A percentile compares a stretch with the other conserved stretches of the same genome.
Conservation (phyloP, 345 rosid genomes). For the Citropsis articulata region DNA sequence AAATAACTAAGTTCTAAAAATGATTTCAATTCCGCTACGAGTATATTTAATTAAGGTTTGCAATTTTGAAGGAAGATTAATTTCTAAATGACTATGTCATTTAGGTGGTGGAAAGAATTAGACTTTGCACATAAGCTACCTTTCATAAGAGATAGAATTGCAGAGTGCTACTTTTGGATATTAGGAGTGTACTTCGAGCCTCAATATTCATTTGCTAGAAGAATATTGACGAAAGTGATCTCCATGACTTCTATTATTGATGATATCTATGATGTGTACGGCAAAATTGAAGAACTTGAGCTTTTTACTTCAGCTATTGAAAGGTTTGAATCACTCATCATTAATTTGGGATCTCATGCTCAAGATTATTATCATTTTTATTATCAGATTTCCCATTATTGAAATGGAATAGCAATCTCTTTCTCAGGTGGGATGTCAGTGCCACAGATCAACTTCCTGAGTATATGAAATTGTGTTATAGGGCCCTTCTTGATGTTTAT, state of each 20-base stretch:
- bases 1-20: background rate
- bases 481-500: conserved; percentile 27
- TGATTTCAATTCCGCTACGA: background rate
- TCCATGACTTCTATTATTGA: too few relatives aligned
- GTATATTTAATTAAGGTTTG: too few relatives aligned
- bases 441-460: conserved; percentile 2
- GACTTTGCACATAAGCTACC: conserved; percentile 24
- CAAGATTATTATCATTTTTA: conserved; percentile 3
- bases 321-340: conserved; percentile 11
- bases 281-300: conserved; percentile 26
- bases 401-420: background rate
- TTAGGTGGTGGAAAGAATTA: conserved; percentile 42
- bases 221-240: too few relatives aligned
- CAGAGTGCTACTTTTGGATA: too few relatives aligned
- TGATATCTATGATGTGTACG: conserved; percentile 16
- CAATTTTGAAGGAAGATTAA: background rate
- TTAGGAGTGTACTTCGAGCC: too few relatives aligned
- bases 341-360: conserved; percentile 25
- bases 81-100: background rate
- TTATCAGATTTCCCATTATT: conserved; percentile 2
- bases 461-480: conserved; percentile 24
- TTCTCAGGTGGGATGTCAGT: conserved; percentile 23
- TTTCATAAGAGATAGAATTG: conserved; percentile 31
- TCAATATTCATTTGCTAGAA: too few relatives aligned
- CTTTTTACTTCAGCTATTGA: conserved; percentile 21